Evolutionary conservation across 1,284 basidiomycete species (phyloP), one percentile per base, ranked within the genome.

Genomic region (Rhodotorula sp.): DNA sequence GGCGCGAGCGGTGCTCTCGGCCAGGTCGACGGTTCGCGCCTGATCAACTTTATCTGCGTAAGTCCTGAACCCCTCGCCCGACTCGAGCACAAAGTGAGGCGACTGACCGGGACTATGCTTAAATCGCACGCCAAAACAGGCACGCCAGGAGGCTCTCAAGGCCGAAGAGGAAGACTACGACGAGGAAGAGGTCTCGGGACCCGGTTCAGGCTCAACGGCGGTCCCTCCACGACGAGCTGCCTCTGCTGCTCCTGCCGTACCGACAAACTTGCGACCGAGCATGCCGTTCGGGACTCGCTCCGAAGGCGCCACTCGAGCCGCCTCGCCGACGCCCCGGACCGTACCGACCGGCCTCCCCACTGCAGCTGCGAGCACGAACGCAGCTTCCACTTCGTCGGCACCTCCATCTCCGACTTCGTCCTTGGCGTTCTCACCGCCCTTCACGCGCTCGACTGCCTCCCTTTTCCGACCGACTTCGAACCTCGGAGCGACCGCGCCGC

Each of bases 31-130:
- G 65, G 66, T 12, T 70, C 65, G 4, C 61, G 73, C n/a, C 52
- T 76, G 62, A 74, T 76, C 67, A 73, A 76, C 60, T 76, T 74
- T 56, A 63, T 76, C 57, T 74, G 72, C 65, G 75, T 72, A 21
- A 58, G 70, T 26, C 34, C 38, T 43, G 38, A 43, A 43, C 38
- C 8, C 38, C 38, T 43, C 38, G 38, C 38, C 38, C 1, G 38
- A 43, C 10, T 43, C 38, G 38, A 43, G 38, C 8, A 10, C 10
- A 43, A 43, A 43, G 38, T 8, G 38, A 43, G 10, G 38, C 38
- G 38, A 14, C 38, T 43, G 38, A 43, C 38, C 12, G 38, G 15
- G 12, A 31, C 26, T 28, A 18, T 3, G 10, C 2, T 31, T 21
- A 3, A 19, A 43, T 43, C 38, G 38, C 38, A 2, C 10, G 38